These are phyloP conservation scores for Pontederia crassipes DNA, from an alignment of 176 grass and related monocot species.

Conservation along the genomic window DNA sequence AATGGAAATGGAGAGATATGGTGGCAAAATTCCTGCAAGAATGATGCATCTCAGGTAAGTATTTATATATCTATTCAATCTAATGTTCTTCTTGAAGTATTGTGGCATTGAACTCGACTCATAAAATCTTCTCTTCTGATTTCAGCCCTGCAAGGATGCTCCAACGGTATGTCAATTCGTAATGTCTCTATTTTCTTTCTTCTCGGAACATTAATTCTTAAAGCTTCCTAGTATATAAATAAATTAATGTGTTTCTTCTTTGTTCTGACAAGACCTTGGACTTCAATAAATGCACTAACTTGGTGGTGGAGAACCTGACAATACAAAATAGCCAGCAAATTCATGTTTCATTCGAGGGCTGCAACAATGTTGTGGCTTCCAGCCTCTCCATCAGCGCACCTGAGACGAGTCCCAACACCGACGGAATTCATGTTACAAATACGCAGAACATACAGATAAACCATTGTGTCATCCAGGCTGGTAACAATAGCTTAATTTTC, in stretches of 20 bases:
- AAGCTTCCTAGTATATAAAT: neutral
- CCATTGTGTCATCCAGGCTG: slow-evolving; percentile 31
- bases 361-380: too few relatives aligned
- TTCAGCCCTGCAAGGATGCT: too few relatives aligned
- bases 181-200: too few relatives aligned
- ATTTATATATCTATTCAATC: neutral
- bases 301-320: too few relatives aligned
- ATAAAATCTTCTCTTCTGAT: neutral
- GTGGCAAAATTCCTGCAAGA: slow-evolving; percentile 73
- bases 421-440: too few relatives aligned
- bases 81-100: neutral
- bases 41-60: slow-evolving; percentile 40
- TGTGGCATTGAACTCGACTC: neutral
- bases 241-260: neutral
- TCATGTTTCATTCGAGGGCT: too few relatives aligned
- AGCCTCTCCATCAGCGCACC: too few relatives aligned
- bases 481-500: neutral
- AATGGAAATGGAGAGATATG: slow-evolving; percentile 57
- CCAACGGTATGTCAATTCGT: too few relatives aligned
- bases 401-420: too few relatives aligned
- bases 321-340: too few relatives aligned
- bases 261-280: slow-evolving; percentile 26
- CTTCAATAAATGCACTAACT: slow-evolving; percentile 11
- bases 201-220: too few relatives aligned
- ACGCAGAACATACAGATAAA: slow-evolving; percentile 22